A percentile compares a stretch with the other conserved stretches of the same genome.
phyloP scores from a whole-genome alignment of 176 grass and related monocot genomes.

The Tillandsia leiboldiana region DNA sequence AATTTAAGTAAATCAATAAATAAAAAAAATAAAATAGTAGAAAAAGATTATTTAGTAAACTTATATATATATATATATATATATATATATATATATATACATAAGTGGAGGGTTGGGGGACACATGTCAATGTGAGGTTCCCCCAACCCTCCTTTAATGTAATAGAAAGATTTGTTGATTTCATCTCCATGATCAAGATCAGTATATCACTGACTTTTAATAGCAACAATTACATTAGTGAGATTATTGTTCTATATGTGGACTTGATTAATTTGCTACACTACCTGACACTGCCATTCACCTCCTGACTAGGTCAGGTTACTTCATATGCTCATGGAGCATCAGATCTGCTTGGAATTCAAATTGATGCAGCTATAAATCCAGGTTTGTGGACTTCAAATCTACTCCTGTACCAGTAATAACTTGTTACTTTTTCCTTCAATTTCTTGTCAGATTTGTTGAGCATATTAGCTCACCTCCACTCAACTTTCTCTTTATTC shows the following conservation, averaged over 20 bases:
- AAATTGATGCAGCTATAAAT: constrained; percentile 99
- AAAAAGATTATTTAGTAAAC: no score
- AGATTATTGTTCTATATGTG: not conserved
- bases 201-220: no score
- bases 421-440: not conserved
- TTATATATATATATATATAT: no score
- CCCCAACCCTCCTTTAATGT: no score
- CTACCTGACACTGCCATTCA: not conserved
- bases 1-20: no score
- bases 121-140: no score
- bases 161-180: no score
- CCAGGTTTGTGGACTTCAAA: constrained; percentile 41
- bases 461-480: not conserved
- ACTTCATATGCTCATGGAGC: constrained; percentile 93
- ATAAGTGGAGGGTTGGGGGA: no score
- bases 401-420: not conserved
- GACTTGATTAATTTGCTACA: not conserved
- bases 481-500: not conserved
- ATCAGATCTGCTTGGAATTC: constrained; percentile 95
- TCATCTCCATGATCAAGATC: no score
- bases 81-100: no score
- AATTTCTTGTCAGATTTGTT: not conserved
- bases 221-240: no score
- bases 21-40: no score
- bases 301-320: constrained; percentile 43